These are phyloP conservation scores for Ceratobasidium sp. DNA, from an alignment of 1,284 basidiomycete species.

Conservation along the genomic window DNA sequence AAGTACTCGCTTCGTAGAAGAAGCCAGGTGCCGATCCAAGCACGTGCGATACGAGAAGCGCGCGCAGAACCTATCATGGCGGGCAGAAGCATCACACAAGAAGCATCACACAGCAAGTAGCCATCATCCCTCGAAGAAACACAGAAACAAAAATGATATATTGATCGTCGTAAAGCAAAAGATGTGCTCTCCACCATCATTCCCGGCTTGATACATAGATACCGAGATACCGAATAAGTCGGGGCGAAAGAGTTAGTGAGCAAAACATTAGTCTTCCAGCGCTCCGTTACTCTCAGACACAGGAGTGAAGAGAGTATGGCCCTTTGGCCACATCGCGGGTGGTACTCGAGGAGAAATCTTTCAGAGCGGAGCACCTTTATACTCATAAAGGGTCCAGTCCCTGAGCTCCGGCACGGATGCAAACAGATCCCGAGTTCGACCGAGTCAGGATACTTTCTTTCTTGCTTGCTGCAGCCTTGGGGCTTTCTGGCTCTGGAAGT, in stretches of 20 bases:
- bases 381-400: not conserved
- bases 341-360: not conserved
- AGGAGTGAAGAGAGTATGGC: not conserved
- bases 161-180: too few relatives aligned
- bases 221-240: not conserved
- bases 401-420: slow-evolving; percentile 11
- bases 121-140: not conserved
- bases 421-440: not conserved
- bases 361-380: not conserved
- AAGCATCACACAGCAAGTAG: not conserved
- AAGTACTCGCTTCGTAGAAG: too few relatives aligned
- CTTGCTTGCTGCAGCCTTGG: too few relatives aligned
- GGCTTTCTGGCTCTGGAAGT: too few relatives aligned
- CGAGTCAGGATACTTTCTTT: not conserved
- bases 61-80: too few relatives aligned
- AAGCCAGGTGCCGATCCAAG: too few relatives aligned
- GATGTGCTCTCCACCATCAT: slow-evolving; percentile 20
- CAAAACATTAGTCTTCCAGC: slow-evolving; percentile 6
- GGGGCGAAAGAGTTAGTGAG: not conserved
- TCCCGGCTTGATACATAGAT: not conserved
- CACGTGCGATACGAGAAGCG: too few relatives aligned
- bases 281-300: slow-evolving; percentile 7
- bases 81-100: too few relatives aligned
- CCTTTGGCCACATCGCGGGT: not conserved
- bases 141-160: not conserved